phyloP scores from a whole-genome alignment of 2,329 filamentous ascomycete species.

The Aspergillus pseudotamarii region DNA sequence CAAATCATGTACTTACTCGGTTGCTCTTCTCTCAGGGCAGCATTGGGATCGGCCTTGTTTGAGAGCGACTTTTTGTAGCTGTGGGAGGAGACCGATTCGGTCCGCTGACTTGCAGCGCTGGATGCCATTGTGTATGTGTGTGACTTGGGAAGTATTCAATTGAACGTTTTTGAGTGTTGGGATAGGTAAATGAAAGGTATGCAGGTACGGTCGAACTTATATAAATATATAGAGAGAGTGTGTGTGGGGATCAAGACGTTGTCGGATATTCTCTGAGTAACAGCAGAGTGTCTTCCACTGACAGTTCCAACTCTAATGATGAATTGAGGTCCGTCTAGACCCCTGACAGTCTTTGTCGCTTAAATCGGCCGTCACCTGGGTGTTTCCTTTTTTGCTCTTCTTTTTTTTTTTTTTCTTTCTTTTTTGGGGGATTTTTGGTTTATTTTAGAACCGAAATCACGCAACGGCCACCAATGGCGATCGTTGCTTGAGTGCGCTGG shows the following conservation, averaged over 20 bases:
- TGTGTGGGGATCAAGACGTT: not conserved
- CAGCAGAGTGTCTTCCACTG: not conserved
- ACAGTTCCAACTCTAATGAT: not conserved
- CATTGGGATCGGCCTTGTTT: slow-evolving; percentile 80
- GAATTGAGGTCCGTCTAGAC: not conserved
- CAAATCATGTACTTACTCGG: slow-evolving; percentile 64
- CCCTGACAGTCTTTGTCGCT: not conserved
- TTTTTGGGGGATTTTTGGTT: not conserved
- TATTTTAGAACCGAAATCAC: slow-evolving; percentile 15
- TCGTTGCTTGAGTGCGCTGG: not conserved
- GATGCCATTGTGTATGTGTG: slow-evolving; percentile 1
- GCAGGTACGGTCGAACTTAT: not conserved
- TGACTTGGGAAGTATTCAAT: not conserved
- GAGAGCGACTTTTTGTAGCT: slow-evolving; percentile 50
- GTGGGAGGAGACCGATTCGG: slow-evolving; percentile 27
- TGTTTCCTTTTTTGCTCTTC: no score
- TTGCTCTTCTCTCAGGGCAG: slow-evolving; percentile 81
- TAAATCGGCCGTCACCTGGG: not conserved
- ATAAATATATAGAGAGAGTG: not conserved
- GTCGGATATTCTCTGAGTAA: not conserved
- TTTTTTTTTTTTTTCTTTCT: not conserved
- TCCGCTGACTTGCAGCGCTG: slow-evolving; percentile 20
- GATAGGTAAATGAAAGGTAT: not conserved
- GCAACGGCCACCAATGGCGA: slow-evolving; percentile 15
- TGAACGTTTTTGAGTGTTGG: not conserved